Evolutionary conservation across 2,329 filamentous ascomycete genomes (phyloP).

Genomic region (Akanthomyces uredinophilus): DNA sequence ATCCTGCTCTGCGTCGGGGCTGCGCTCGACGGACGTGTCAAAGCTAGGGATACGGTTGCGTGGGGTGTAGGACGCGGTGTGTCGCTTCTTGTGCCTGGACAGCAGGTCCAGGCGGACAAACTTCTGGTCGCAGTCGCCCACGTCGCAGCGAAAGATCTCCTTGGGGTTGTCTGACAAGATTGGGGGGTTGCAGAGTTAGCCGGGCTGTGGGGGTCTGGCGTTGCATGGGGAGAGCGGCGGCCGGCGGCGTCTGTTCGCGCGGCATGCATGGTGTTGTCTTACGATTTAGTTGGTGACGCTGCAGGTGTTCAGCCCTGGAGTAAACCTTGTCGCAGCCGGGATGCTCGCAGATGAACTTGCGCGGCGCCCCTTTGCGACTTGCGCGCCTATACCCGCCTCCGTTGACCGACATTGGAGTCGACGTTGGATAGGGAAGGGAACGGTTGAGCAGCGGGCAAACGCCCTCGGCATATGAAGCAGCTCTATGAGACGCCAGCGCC

Average conservation of each 20-base stretch:
- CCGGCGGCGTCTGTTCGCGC: background rate
- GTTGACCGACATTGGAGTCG: slow-evolving; percentile 8
- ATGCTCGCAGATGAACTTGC: slow-evolving; percentile 59
- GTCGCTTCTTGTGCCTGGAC: slow-evolving; percentile 61
- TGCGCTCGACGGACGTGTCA: slow-evolving; percentile 27
- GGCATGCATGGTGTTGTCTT: slow-evolving; percentile 32
- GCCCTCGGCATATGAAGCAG: background rate
- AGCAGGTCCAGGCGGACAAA: slow-evolving; percentile 78
- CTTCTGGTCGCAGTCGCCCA: slow-evolving; percentile 66
- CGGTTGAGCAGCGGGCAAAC: background rate
- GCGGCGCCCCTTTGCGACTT: slow-evolving; percentile 45
- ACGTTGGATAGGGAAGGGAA: background rate
- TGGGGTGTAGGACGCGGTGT: slow-evolving; percentile 50
- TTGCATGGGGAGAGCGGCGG: slow-evolving; percentile 8
- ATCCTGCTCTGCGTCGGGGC: background rate
- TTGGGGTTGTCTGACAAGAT: slow-evolving; percentile 62
- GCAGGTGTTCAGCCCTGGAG: slow-evolving; percentile 74
- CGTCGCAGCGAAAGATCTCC: slow-evolving; percentile 73
- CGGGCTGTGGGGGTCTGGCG: slow-evolving; percentile 15
- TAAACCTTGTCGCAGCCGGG: slow-evolving; percentile 74
- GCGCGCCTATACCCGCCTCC: slow-evolving; percentile 43
- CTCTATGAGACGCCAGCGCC: background rate
- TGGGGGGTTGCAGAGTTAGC: slow-evolving; percentile 9
- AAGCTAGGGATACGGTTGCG: slow-evolving; percentile 48
- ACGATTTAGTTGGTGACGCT: slow-evolving; percentile 80